These are phyloP conservation scores for Leishmania mexicana DNA, from an alignment of 208 protist genomes.

Conservation along the genomic window DNA sequence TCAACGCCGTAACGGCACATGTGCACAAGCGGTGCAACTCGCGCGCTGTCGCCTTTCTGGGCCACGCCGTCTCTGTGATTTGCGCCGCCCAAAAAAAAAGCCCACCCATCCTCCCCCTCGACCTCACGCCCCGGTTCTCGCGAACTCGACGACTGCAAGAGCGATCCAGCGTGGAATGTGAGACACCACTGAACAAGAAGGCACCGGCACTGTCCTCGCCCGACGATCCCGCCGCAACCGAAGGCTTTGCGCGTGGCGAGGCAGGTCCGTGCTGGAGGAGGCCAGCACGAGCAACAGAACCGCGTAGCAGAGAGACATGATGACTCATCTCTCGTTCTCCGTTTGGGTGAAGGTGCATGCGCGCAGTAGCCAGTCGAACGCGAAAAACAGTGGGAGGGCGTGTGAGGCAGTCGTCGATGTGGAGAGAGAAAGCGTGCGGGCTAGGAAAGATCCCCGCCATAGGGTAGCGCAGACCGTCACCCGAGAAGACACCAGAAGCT, in stretches of 20 bases:
- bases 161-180: neutral
- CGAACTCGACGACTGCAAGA: neutral
- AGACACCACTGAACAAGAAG: neutral
- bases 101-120: neutral
- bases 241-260: neutral
- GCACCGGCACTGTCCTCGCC: neutral
- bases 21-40: neutral
- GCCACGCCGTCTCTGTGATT: neutral
- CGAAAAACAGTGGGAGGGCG: neutral
- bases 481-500: neutral
- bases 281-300: neutral
- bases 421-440: neutral
- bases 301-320: neutral
- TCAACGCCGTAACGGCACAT: neutral
- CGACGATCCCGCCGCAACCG: too few relatives aligned
- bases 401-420: neutral
- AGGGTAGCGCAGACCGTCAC: neutral
- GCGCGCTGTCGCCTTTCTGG: neutral
- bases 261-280: neutral
- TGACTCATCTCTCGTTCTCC: neutral
- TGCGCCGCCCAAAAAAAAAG: too few relatives aligned
- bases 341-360: neutral
- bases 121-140: neutral
- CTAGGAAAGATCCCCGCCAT: neutral
- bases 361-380: neutral